A percentile compares a stretch with the other conserved stretches of the same genome.
These are phyloP conservation scores for Blepharisma japonicum DNA, from an alignment of 73 alveolate genomes.

Conservation along the genomic window DNA sequence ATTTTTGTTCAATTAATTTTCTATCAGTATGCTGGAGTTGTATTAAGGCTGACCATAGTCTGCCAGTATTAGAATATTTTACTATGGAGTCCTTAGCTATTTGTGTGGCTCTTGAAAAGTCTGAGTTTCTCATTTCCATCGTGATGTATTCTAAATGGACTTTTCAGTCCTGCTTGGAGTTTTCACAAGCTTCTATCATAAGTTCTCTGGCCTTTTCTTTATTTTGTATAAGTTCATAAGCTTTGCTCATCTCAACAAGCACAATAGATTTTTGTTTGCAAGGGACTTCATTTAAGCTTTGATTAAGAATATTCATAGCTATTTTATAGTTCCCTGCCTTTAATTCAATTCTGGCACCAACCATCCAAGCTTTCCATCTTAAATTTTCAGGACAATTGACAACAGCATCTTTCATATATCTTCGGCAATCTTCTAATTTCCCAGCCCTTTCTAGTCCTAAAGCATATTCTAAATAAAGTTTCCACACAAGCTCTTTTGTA, in stretches of 20 bases:
- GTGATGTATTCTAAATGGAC: conserved; percentile 54
- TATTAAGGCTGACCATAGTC: conserved; percentile 69
- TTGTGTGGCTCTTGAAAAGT: conserved; percentile 43
- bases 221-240: conserved; percentile 49
- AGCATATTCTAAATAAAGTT: conserved; percentile 60
- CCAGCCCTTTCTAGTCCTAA: conserved; percentile 38
- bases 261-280: conserved; percentile 53
- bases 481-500: conserved; percentile 55
- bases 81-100: conserved; percentile 47
- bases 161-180: background rate
- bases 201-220: conserved; percentile 35
- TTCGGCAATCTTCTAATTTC: conserved; percentile 30
- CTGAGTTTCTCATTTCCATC: conserved; percentile 51
- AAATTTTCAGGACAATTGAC: conserved; percentile 39
- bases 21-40: conserved; percentile 50
- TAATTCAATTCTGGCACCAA: conserved; percentile 53
- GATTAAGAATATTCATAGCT: conserved; percentile 48
- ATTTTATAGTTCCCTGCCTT: conserved; percentile 33
- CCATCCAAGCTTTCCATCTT: conserved; percentile 68
- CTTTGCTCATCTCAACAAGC: conserved; percentile 59
- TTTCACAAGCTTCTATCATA: conserved; percentile 27
- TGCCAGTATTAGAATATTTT: conserved; percentile 59
- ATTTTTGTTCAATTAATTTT: conserved; percentile 29
- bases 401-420: conserved; percentile 42
- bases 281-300: conserved; percentile 49